Evolutionary conservation across 257 asterid genomes (phyloP).

Genomic region (Solanum piurae): DNA sequence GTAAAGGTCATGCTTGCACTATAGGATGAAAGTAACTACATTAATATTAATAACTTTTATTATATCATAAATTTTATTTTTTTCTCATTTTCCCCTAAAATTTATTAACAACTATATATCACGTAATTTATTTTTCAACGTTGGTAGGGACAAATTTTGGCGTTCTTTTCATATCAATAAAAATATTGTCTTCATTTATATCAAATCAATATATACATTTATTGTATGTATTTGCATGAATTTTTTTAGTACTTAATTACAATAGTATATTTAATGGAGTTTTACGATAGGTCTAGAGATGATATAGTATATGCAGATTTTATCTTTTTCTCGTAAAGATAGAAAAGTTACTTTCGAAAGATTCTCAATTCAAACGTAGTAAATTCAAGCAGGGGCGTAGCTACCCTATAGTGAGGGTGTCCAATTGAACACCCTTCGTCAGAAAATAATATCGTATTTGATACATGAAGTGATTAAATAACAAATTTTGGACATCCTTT

Average conservation of each 20-base stretch:
- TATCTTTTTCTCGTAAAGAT: not conserved
- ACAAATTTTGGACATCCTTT: too few relatives aligned
- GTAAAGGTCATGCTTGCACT: too few relatives aligned
- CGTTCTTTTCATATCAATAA: not conserved
- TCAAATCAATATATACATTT: not conserved
- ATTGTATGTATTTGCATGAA: not conserved
- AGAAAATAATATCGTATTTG: too few relatives aligned
- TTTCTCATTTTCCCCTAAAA: too few relatives aligned
- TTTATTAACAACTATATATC: not conserved
- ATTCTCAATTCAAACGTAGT: fast-evolving
- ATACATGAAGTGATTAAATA: too few relatives aligned
- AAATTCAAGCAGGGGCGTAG: not conserved
- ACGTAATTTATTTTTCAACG: not conserved
- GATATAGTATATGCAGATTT: not conserved
- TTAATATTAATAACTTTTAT: too few relatives aligned
- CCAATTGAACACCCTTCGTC: too few relatives aligned
- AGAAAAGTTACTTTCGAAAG: fast-evolving
- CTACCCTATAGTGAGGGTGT: too few relatives aligned
- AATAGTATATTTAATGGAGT: not conserved
- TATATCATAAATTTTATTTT: too few relatives aligned
- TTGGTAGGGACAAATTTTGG: not conserved
- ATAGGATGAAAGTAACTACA: too few relatives aligned
- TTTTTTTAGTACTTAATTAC: not conserved
- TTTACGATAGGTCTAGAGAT: not conserved
- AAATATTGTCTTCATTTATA: not conserved